phyloP scores from a whole-genome alignment of 805 yeast species.

The Metahyphopichia silvanorum region DNA sequence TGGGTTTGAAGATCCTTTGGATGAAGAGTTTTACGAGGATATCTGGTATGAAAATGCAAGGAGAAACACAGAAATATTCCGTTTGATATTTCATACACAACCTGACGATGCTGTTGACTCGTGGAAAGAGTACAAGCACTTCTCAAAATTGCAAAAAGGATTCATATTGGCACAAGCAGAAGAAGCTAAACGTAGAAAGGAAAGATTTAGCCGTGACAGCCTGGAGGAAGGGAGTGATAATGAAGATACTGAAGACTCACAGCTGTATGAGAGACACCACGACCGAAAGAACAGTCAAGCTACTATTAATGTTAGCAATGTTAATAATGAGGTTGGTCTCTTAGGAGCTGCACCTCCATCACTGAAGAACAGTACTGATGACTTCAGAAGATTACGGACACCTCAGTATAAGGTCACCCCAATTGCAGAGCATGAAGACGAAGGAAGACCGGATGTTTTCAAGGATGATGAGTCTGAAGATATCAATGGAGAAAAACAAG shows the following conservation, averaged over 20 bases:
- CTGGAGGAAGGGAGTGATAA: constrained; percentile 10
- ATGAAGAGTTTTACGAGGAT: constrained; percentile 79
- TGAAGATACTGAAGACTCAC: constrained; percentile 11
- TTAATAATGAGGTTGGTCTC: constrained; percentile 31
- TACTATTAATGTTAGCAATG: constrained; percentile 23
- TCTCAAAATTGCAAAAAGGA: constrained; percentile 55
- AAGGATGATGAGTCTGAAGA: constrained; percentile 3
- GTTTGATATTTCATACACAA: constrained; percentile 87
- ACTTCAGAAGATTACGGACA: too few relatives aligned
- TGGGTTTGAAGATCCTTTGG: constrained; percentile 82
- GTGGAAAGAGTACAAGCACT: constrained; percentile 86
- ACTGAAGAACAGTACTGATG: not conserved
- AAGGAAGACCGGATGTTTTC: constrained; percentile 1
- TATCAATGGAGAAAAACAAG: not conserved
- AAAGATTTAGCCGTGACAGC: constrained; percentile 11
- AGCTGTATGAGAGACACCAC: constrained; percentile 5
- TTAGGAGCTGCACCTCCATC: constrained; percentile 33
- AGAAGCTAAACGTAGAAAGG: constrained; percentile 28
- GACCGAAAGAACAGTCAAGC: constrained; percentile 13
- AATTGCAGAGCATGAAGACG: not conserved
- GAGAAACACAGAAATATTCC: constrained; percentile 75
- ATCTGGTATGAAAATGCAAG: constrained; percentile 81
- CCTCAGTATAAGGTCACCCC: constrained; percentile 4
- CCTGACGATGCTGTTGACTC: constrained; percentile 90
- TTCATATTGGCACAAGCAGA: constrained; percentile 43